These are phyloP conservation scores for Nemania sp. DNA, from an alignment of 2,329 filamentous ascomycete genomes.

Conservation along the genomic window DNA sequence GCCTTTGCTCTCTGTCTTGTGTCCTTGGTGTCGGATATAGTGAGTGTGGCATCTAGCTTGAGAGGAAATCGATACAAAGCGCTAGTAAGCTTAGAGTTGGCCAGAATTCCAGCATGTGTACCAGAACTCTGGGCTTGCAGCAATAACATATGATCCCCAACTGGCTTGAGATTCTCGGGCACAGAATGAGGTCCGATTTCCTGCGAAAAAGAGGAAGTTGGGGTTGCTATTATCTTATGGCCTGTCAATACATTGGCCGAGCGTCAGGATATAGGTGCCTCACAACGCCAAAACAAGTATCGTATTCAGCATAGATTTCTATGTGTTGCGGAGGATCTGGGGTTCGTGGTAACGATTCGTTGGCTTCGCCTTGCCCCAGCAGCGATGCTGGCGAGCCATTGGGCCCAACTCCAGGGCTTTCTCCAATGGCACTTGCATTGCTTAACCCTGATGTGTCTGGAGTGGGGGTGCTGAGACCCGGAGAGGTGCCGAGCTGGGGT, in stretches of 20 bases:
- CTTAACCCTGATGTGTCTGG: no score
- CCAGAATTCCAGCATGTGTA: background rate
- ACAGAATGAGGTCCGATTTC: background rate
- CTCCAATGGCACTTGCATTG: no score
- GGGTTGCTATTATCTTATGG: background rate
- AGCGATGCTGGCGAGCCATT: no score
- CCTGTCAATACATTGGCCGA: background rate
- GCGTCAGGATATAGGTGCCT: background rate
- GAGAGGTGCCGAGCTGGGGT: no score
- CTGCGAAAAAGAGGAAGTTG: background rate
- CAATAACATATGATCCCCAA: background rate
- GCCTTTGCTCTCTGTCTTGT: background rate
- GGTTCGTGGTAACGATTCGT: no score
- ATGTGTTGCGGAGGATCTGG: no score
- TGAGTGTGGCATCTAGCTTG: background rate
- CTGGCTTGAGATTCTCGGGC: background rate
- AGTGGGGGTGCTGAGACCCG: no score
- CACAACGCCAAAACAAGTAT: constrained; percentile 9
- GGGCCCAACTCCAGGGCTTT: no score
- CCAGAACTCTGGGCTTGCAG: background rate
- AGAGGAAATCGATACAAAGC: background rate
- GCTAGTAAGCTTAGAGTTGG: background rate
- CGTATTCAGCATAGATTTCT: background rate
- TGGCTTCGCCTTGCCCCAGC: no score
- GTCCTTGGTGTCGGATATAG: background rate